Evolutionary conservation across 176 grass and related monocot species (phyloP).

Genomic region (Triticum urartu): DNA sequence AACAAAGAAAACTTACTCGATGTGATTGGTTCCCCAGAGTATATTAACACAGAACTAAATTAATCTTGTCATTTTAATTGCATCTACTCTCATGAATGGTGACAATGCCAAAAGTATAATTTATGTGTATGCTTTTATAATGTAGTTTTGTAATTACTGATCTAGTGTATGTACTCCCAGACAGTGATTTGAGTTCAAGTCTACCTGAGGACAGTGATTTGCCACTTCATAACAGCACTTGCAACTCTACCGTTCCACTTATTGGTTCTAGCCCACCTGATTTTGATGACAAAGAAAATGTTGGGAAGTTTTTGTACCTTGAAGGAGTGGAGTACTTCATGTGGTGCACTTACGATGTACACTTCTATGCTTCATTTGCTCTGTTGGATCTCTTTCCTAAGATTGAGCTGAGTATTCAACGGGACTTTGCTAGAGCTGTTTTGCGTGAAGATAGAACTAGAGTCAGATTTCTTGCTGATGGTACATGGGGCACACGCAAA

Average conservation of each 20-base stretch:
- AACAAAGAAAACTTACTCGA: neutral
- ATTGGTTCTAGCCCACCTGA: constrained; percentile 24
- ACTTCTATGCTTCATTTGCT: constrained; percentile 96
- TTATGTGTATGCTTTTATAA: neutral
- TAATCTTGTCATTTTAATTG: neutral
- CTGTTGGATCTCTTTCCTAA: constrained; percentile 92
- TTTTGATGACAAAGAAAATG: constrained; percentile 59
- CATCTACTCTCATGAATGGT: constrained; percentile 6
- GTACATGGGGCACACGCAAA: constrained; percentile 76
- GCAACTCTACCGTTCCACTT: constrained; percentile 28
- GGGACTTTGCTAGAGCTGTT: constrained; percentile 88
- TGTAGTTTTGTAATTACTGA: neutral
- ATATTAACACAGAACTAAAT: neutral
- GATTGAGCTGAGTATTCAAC: constrained; percentile 92
- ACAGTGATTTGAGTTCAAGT: constrained; percentile 50
- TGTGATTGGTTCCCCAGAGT: neutral
- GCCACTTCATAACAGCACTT: constrained; percentile 15
- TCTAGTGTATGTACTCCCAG: constrained; percentile 27
- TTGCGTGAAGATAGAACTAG: constrained; percentile 80
- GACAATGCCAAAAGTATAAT: neutral
- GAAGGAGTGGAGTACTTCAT: constrained; percentile 99
- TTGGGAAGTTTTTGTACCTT: constrained; percentile 88
- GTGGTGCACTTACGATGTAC: constrained; percentile 97
- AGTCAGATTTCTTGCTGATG: constrained; percentile 93
- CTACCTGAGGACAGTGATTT: constrained; percentile 30